Evolutionary conservation across 768 basidiomycete genomes (phyloP).

Genomic region (Galerina sulciceps): DNA sequence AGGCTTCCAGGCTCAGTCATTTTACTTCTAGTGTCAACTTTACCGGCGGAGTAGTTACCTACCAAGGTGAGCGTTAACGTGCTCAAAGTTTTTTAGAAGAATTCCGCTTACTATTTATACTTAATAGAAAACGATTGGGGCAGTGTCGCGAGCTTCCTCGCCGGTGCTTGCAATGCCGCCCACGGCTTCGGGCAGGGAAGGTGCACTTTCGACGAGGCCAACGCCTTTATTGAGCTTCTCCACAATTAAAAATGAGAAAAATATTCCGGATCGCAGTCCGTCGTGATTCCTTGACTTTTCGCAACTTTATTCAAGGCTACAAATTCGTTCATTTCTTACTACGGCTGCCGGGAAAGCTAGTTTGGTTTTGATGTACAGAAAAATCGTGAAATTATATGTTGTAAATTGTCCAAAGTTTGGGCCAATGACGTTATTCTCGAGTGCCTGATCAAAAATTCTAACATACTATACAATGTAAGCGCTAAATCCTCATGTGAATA

Average conservation of each 20-base stretch:
- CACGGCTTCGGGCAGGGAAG: neutral
- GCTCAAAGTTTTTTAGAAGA: neutral
- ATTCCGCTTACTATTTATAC: neutral
- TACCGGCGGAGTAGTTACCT: neutral
- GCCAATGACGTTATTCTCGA: too few species aligned
- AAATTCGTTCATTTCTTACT: too few species aligned
- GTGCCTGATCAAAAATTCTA: too few species aligned
- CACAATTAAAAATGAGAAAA: neutral
- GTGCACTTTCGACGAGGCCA: constrained; percentile 4
- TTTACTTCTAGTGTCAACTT: neutral
- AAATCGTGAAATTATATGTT: too few species aligned
- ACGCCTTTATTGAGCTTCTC: neutral
- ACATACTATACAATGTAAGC: too few species aligned
- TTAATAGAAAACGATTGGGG: neutral
- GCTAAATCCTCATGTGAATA: too few species aligned
- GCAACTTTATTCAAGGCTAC: neutral
- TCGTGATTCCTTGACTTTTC: neutral
- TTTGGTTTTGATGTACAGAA: too few species aligned
- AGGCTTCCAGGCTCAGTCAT: neutral
- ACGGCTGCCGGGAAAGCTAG: too few species aligned
- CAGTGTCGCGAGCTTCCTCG: constrained; percentile 1
- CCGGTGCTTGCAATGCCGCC: neutral
- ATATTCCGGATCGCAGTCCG: neutral
- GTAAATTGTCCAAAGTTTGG: too few species aligned
- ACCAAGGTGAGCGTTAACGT: neutral